A percentile compares a stretch with the other conserved stretches of the same genome.
These are phyloP conservation scores for Sporothrix luriei DNA, from an alignment of 2,329 filamentous ascomycete species.

Conservation along the genomic window DNA sequence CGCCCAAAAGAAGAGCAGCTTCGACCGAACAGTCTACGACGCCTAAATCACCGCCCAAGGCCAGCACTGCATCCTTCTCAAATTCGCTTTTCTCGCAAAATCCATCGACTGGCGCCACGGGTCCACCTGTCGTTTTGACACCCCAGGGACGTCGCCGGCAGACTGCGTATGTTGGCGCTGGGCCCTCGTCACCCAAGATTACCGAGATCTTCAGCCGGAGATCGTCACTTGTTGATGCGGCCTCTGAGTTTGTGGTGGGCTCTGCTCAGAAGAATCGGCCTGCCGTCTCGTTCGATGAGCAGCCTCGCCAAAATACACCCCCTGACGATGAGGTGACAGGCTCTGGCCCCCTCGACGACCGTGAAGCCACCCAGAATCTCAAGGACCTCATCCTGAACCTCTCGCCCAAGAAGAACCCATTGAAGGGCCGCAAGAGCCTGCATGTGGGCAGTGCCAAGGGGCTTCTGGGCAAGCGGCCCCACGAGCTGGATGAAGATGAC, in stretches of 20 bases:
- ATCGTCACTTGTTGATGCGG: slow-evolving; percentile 69
- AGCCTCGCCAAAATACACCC: slow-evolving; percentile 51
- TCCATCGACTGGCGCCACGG: slow-evolving; percentile 57
- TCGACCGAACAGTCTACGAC: slow-evolving; percentile 40
- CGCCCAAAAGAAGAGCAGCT: slow-evolving; percentile 37
- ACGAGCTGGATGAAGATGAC: slow-evolving; percentile 65
- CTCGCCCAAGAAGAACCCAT: slow-evolving; percentile 70
- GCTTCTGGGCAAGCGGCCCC: slow-evolving; percentile 72
- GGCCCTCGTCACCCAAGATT: slow-evolving; percentile 74
- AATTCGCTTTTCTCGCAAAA: slow-evolving; percentile 59
- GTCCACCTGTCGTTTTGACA: slow-evolving; percentile 66
- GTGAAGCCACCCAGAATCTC: slow-evolving; percentile 66
- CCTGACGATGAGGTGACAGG: slow-evolving; percentile 60
- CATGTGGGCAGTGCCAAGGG: slow-evolving; percentile 74
- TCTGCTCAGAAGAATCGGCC: slow-evolving; percentile 43
- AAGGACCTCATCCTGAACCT: slow-evolving; percentile 77
- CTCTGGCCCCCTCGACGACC: slow-evolving; percentile 54
- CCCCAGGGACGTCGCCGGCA: slow-evolving; percentile 62
- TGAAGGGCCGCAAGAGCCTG: slow-evolving; percentile 73
- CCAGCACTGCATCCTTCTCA: slow-evolving; percentile 23
- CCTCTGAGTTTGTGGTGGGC: slow-evolving; percentile 64
- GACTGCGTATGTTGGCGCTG: slow-evolving; percentile 68
- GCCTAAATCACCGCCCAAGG: slow-evolving; percentile 40
- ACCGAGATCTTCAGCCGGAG: slow-evolving; percentile 71
- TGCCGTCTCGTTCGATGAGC: slow-evolving; percentile 67